Conservation (phyloP, 176 grass and related monocot genomes). For the Carex parvula region DNA sequence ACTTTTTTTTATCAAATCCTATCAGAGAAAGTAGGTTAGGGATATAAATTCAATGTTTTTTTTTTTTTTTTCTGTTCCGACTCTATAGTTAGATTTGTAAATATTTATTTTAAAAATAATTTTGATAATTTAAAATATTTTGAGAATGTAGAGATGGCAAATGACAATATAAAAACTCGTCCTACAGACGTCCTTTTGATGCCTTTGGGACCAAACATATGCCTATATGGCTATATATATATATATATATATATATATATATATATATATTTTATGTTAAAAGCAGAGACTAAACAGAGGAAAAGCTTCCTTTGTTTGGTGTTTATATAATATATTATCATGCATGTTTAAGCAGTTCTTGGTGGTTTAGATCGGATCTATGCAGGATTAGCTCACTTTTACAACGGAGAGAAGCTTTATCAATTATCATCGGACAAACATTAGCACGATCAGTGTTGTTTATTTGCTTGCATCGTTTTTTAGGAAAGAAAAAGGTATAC, state of each 20-base stretch:
- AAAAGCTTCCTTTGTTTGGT: neutral
- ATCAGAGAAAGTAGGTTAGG: too few species aligned
- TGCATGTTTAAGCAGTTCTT: conserved; percentile 7
- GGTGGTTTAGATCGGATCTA: neutral
- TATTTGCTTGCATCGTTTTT: conserved; percentile 18
- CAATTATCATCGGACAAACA: neutral
- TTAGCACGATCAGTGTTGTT: conserved; percentile 1
- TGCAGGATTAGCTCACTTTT: conserved; percentile 5
- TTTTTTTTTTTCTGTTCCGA: too few species aligned
- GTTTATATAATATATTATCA: conserved; percentile 8
- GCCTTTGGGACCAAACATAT: neutral
- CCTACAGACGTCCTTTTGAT: neutral
- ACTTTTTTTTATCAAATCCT: too few species aligned
- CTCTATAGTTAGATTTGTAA: too few species aligned
- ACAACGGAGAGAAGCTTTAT: neutral
- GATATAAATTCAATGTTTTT: too few species aligned
- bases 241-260: too few species aligned
- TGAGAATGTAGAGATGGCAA: too few species aligned
- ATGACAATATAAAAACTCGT: neutral
- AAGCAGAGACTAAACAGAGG: neutral
- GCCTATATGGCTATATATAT: neutral
- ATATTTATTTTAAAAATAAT: too few species aligned
- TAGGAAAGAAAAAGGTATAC: neutral
- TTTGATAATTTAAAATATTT: too few species aligned
- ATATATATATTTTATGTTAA: too few species aligned